A percentile compares a stretch with the other conserved stretches of the same genome.
Evolutionary conservation across 2,329 filamentous ascomycete species (phyloP).

Genomic region (Trichoderma koningiopsis): DNA sequence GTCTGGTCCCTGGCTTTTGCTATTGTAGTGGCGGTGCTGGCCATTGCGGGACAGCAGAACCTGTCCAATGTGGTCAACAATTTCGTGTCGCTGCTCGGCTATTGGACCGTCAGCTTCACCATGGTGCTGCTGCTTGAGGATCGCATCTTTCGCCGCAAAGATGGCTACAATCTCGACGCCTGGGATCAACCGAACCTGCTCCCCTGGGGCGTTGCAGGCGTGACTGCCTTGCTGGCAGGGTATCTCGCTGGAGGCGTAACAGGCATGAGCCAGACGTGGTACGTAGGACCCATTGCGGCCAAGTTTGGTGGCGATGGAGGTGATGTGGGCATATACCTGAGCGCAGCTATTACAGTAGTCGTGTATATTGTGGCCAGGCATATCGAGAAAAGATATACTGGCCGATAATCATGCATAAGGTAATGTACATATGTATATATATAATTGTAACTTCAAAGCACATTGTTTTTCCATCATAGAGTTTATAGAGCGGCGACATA

Average conservation of each 20-base stretch:
- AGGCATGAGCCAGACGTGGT: constrained; percentile 32
- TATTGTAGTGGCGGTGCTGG: constrained; percentile 29
- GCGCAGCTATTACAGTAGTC: neutral
- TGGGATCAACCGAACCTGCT: constrained; percentile 30
- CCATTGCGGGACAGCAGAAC: constrained; percentile 30
- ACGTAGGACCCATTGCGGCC: neutral
- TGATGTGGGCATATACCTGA: neutral
- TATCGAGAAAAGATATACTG: neutral
- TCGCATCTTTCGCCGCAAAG: constrained; percentile 28
- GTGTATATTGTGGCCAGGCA: neutral
- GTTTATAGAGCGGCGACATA: neutral
- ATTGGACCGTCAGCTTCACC: constrained; percentile 31
- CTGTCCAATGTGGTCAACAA: constrained; percentile 30
- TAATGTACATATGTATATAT: neutral
- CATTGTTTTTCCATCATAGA: neutral
- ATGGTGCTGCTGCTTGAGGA: constrained; percentile 31
- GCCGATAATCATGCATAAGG: neutral
- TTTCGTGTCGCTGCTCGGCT: constrained; percentile 30
- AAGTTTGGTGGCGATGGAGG: constrained; percentile 1
- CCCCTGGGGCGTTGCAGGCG: constrained; percentile 29
- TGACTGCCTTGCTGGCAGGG: constrained; percentile 24
- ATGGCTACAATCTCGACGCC: constrained; percentile 28
- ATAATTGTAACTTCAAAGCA: neutral
- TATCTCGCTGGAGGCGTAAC: constrained; percentile 26
- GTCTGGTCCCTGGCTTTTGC: constrained; percentile 29